A percentile compares a stretch with the other conserved stretches of the same genome.
These are phyloP conservation scores for Kuraishia ogatae DNA, from an alignment of 805 yeast species.

Conservation along the genomic window DNA sequence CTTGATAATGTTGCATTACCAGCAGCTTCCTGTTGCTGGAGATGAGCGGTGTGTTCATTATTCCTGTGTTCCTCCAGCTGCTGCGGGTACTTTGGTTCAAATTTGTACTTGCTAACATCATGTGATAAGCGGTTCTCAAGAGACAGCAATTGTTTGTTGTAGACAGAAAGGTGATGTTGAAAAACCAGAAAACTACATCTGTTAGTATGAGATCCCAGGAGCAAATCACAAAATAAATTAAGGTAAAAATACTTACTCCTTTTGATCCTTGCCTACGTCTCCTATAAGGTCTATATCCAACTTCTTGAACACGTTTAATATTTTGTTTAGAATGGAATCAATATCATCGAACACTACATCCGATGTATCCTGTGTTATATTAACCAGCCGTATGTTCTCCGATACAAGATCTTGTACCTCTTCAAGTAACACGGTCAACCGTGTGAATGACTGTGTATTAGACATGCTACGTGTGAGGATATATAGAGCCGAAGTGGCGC, in stretches of 20 bases:
- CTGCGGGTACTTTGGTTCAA: background rate
- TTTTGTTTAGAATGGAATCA: background rate
- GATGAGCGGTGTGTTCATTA: background rate
- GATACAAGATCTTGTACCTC: background rate
- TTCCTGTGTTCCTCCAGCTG: slow-evolving; percentile 1
- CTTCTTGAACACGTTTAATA: background rate
- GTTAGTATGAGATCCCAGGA: background rate
- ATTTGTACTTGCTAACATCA: background rate
- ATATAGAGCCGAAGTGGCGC: too few relatives aligned
- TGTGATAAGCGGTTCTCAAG: background rate
- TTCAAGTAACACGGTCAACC: slow-evolving; percentile 1
- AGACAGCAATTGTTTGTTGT: background rate
- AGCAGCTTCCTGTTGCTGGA: background rate
- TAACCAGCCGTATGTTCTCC: background rate
- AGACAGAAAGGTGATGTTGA: background rate
- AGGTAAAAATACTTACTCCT: background rate
- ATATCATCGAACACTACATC: background rate
- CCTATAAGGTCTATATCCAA: slow-evolving; percentile 1
- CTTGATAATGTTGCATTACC: background rate
- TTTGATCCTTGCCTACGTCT: background rate
- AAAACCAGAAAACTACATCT: background rate
- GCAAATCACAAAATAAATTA: background rate
- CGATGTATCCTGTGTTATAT: background rate
- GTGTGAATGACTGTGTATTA: background rate
- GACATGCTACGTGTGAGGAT: background rate